Evolutionary conservation across 148 eudicot genomes (phyloP).

Genomic region (Spergularia marina): DNA sequence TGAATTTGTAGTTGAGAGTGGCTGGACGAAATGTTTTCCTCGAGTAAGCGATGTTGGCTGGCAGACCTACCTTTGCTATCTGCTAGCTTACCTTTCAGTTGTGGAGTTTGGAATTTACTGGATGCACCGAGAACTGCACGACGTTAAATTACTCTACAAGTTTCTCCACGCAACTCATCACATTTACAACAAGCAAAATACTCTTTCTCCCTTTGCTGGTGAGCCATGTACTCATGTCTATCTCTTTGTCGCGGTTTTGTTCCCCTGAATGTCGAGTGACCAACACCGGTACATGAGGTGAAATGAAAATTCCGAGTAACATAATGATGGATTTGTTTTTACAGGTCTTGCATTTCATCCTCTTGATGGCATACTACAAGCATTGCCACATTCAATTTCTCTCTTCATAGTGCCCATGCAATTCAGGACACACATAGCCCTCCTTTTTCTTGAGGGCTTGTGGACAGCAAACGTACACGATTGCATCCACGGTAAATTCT

Average conservation of each 20-base stretch:
- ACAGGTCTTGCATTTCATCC: conserved; percentile 92
- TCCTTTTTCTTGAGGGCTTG: conserved; percentile 61
- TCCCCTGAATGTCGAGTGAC: too few species aligned
- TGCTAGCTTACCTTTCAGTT: conserved; percentile 47
- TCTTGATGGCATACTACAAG: conserved; percentile 83
- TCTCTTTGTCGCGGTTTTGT: too few species aligned
- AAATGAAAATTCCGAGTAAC: too few species aligned
- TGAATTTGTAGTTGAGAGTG: conserved; percentile 66
- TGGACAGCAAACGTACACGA: conserved; percentile 97
- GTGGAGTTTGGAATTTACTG: conserved; percentile 90
- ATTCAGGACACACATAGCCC: conserved; percentile 55
- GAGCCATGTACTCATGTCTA: conserved; percentile 9
- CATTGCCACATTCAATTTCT: conserved; percentile 64
- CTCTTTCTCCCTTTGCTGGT: conserved; percentile 99
- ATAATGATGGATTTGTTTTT: neutral
- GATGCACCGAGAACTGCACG: conserved; percentile 84
- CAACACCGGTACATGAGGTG: too few species aligned
- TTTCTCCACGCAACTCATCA: conserved; percentile 91
- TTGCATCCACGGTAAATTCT: conserved; percentile 69
- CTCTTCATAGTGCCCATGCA: conserved; percentile 73
- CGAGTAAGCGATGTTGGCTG: conserved; percentile 62
- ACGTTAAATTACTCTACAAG: conserved; percentile 83
- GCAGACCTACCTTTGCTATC: conserved; percentile 39
- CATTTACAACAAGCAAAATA: conserved; percentile 93
- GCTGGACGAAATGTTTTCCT: conserved; percentile 72